These are phyloP conservation scores for Pharus latifolius DNA, from an alignment of 176 grass and related monocot genomes.

Conservation along the genomic window DNA sequence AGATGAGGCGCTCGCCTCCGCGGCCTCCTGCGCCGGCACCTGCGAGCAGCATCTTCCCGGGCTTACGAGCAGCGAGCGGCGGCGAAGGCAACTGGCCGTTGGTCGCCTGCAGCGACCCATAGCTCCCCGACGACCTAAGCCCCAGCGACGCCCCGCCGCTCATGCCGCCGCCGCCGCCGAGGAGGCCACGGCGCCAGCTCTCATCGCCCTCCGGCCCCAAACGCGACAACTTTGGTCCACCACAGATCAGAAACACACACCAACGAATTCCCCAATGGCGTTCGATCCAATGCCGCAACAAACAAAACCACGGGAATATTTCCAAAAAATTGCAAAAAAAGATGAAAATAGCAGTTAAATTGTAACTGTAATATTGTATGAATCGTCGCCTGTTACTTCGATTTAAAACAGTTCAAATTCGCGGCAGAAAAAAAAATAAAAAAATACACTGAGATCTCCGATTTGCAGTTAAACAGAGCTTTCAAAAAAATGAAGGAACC, in stretches of 20 bases:
- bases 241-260: slow-evolving; percentile 20
- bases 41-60: slow-evolving; percentile 36
- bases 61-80: slow-evolving; percentile 33
- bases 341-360: not conserved
- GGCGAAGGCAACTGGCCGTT: slow-evolving; percentile 30
- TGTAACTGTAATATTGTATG: not conserved
- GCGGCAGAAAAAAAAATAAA: no score
- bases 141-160: slow-evolving; percentile 70
- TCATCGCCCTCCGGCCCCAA: slow-evolving; percentile 7
- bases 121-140: slow-evolving; percentile 74
- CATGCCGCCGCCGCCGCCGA: slow-evolving; percentile 42
- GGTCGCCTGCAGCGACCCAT: slow-evolving; percentile 77
- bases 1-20: slow-evolving; percentile 36
- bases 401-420: not conserved
- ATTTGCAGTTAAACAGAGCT: not conserved
- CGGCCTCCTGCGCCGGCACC: slow-evolving; percentile 6
- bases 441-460: not conserved
- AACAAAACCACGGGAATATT: not conserved
- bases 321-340: no score
- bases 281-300: slow-evolving; percentile 14
- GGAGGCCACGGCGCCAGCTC: slow-evolving; percentile 26
- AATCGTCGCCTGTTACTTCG: not conserved
- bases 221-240: not conserved
- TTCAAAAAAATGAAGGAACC: not conserved
- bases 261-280: not conserved